Conservation (phyloP, 1,284 basidiomycete species). For the Pseudozyma sp. region DNA sequence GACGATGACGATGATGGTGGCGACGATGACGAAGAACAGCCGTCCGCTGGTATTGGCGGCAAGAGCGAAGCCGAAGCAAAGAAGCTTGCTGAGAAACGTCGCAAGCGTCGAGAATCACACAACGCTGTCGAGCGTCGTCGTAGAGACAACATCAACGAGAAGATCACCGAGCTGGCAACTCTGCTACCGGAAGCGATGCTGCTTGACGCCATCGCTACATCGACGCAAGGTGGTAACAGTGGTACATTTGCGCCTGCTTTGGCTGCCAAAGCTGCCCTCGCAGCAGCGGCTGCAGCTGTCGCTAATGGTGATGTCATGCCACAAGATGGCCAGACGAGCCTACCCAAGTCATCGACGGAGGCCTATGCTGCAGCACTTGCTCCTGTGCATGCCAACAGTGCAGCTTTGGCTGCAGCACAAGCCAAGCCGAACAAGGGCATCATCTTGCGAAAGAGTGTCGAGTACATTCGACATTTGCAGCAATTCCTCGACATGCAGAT, state of each 20-base stretch:
- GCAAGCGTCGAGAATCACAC: conserved; percentile 83
- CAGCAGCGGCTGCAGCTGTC: conserved; percentile 37
- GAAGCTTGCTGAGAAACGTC: conserved; percentile 76
- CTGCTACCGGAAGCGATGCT: conserved; percentile 79
- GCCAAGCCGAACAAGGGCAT: conserved; percentile 68
- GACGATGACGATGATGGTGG: conserved; percentile 45
- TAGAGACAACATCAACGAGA: conserved; percentile 92
- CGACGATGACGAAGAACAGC: conserved; percentile 42
- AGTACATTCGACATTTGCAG: conserved; percentile 66
- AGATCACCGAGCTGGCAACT: conserved; percentile 86
- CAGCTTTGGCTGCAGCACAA: conserved; percentile 59
- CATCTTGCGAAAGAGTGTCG: conserved; percentile 66
- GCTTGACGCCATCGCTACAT: conserved; percentile 62
- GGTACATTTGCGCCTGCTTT: conserved; percentile 51
- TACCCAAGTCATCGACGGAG: conserved; percentile 47
- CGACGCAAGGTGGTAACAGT: conserved; percentile 59
- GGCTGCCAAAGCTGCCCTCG: conserved; percentile 50
- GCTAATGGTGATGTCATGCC: conserved; percentile 35
- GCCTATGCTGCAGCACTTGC: conserved; percentile 57
- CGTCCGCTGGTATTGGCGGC: conserved; percentile 8
- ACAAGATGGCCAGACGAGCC: conserved; percentile 19
- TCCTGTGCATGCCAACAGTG: conserved; percentile 56
- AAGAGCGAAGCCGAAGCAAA: conserved; percentile 53
- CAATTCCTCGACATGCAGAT: conserved; percentile 65
- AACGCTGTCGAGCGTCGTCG: conserved; percentile 89